Conservation (phyloP, 2,329 filamentous ascomycete species). For the Aureobasidium uvarum region DNA sequence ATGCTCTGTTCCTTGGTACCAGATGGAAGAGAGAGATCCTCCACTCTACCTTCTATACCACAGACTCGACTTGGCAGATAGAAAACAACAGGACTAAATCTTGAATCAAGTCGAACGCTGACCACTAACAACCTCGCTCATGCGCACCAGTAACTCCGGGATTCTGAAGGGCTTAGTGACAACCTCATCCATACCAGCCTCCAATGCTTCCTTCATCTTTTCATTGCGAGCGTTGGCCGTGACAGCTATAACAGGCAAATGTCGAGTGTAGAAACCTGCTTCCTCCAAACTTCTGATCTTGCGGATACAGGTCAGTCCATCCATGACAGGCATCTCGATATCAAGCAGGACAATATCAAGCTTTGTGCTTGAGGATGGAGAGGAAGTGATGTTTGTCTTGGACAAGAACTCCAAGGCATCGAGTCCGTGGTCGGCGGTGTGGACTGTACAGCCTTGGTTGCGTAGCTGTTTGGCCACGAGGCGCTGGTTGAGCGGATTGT, state of each 20-base stretch:
- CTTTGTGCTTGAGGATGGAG: conserved; percentile 3
- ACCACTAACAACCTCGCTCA: conserved; percentile 33
- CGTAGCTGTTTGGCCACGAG: conserved; percentile 34
- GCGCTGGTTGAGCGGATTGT: conserved; percentile 36
- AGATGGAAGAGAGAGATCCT: too few relatives aligned
- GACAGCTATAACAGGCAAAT: conserved; percentile 54
- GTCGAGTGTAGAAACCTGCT: background rate
- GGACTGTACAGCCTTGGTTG: conserved; percentile 33
- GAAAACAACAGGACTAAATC: background rate
- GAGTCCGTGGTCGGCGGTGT: conserved; percentile 33
- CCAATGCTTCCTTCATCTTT: conserved; percentile 27
- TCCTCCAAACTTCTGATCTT: conserved; percentile 32
- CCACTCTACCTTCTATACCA: background rate
- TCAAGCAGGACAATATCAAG: conserved; percentile 20
- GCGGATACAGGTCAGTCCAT: conserved; percentile 33
- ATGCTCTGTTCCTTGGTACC: background rate
- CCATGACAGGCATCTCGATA: conserved; percentile 35
- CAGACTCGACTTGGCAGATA: background rate
- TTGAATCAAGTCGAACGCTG: background rate
- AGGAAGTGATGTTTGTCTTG: conserved; percentile 28
- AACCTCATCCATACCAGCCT: conserved; percentile 31
- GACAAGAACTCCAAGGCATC: conserved; percentile 34
- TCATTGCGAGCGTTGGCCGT: conserved; percentile 51
- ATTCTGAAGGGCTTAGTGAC: conserved; percentile 41
- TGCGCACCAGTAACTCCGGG: conserved; percentile 38